These are phyloP conservation scores for Tulasnella sp. DNA, from an alignment of 768 basidiomycete genomes.

Conservation along the genomic window DNA sequence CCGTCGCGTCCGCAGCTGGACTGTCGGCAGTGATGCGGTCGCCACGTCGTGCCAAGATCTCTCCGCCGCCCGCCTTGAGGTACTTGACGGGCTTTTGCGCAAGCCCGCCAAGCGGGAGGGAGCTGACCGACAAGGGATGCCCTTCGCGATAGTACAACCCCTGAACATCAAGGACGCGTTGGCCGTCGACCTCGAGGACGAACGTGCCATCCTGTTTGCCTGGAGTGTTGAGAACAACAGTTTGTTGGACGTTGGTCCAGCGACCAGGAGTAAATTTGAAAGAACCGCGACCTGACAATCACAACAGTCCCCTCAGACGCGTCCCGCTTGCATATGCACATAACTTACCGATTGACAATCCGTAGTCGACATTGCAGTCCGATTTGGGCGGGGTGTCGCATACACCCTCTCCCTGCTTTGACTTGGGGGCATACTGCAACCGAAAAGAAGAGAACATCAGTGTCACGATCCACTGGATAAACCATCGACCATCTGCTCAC, in stretches of 20 bases:
- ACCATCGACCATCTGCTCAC: constrained; percentile 48
- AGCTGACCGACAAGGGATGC: constrained; percentile 26
- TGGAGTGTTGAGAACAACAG: constrained; percentile 68
- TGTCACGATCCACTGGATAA: not conserved
- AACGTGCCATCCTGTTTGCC: constrained; percentile 66
- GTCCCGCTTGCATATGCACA: not conserved
- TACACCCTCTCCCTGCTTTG: constrained; percentile 57
- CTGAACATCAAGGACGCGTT: constrained; percentile 48
- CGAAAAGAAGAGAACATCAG: not conserved
- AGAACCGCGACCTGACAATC: constrained; percentile 48
- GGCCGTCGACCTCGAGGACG: constrained; percentile 59
- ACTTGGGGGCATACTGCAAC: constrained; percentile 68
- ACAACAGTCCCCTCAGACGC: not conserved
- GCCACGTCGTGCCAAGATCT: not conserved
- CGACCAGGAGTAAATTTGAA: constrained; percentile 58
- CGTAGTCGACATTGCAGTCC: constrained; percentile 62
- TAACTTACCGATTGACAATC: constrained; percentile 60
- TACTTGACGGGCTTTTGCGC: not conserved
- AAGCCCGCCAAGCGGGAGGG: not conserved
- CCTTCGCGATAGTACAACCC: constrained; percentile 63
- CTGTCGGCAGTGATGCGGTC: not conserved
- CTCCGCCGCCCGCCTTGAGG: constrained; percentile 4
- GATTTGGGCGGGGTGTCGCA: constrained; percentile 57
- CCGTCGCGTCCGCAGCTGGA: constrained; percentile 16
- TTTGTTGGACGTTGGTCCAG: constrained; percentile 73